Percentiles rank a stretch among this genome's conserved stretches.
These are phyloP conservation scores for Tylopilus felleus DNA, from an alignment of 768 basidiomycete genomes.

Conservation along the genomic window DNA sequence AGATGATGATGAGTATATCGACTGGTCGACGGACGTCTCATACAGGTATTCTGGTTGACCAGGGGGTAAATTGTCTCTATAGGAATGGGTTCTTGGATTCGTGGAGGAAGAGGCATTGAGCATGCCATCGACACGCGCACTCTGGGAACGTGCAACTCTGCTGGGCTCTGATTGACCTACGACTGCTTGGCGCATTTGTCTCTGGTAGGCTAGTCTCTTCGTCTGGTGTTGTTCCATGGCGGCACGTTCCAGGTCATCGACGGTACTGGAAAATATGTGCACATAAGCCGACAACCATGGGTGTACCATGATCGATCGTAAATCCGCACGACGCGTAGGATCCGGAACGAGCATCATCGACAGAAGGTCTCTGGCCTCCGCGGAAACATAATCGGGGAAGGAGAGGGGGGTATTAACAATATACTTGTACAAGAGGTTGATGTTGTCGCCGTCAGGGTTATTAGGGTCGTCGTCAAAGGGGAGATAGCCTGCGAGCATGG, in stretches of 20 bases:
- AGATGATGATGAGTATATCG: slow-evolving; percentile 39
- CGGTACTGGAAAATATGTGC: slow-evolving; percentile 57
- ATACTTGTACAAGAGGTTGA: slow-evolving; percentile 97
- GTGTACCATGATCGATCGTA: slow-evolving; percentile 81
- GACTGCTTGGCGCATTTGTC: slow-evolving; percentile 65
- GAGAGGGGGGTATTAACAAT: slow-evolving; percentile 96
- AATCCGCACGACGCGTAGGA: slow-evolving; percentile 72
- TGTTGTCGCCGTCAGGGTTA: slow-evolving; percentile 99
- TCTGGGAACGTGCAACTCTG: slow-evolving; percentile 46
- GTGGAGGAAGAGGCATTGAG: slow-evolving; percentile 33
- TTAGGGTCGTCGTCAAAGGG: slow-evolving; percentile 99
- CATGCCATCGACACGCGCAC: slow-evolving; percentile 51
- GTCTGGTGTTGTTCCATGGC: slow-evolving; percentile 84
- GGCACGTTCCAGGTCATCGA: slow-evolving; percentile 73
- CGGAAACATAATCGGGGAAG: slow-evolving; percentile 93
- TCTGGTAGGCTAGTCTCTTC: slow-evolving; percentile 79
- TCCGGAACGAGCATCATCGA: slow-evolving; percentile 94
- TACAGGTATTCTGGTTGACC: slow-evolving; percentile 68
- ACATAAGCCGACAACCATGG: slow-evolving; percentile 66
- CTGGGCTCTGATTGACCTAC: slow-evolving; percentile 30
- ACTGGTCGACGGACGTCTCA: slow-evolving; percentile 65
- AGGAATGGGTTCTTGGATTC: slow-evolving; percentile 40
- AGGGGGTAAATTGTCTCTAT: slow-evolving; percentile 45
- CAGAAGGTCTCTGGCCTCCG: slow-evolving; percentile 78
- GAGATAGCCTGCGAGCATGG: slow-evolving; percentile 96